A percentile compares a stretch with the other conserved stretches of the same genome.
Conservation (phyloP, 192 early-diverging fungal species). For the Geosiphon pyriformis region DNA sequence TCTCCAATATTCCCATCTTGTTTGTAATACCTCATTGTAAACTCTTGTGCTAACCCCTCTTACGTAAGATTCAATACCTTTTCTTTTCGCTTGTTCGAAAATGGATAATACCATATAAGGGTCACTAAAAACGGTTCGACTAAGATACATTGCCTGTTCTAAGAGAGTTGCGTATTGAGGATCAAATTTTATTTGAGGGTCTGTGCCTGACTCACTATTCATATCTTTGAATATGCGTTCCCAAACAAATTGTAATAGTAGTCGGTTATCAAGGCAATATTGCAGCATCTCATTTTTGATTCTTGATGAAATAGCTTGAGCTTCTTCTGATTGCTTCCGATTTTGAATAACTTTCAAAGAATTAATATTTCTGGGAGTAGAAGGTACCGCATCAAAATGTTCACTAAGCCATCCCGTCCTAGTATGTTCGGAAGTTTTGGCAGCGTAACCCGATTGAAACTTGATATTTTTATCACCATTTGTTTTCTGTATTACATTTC, state of each 20-base stretch:
- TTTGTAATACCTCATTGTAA: conserved; percentile 31
- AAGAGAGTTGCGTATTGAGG: conserved; percentile 1
- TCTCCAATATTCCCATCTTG: conserved; percentile 38
- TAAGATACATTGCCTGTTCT: not conserved
- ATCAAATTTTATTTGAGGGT: not conserved
- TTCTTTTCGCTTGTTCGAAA: conserved; percentile 37
- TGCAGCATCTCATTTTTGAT: not conserved
- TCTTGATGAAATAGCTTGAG: not conserved
- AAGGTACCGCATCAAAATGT: not conserved
- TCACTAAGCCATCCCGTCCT: not conserved
- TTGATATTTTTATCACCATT: not conserved
- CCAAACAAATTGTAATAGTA: not conserved
- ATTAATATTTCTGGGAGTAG: not conserved
- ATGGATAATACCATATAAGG: conserved; percentile 40
- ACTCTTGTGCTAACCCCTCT: conserved; percentile 30
- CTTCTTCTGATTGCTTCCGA: not conserved
- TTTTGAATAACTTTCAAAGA: not conserved
- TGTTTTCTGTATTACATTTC: not conserved
- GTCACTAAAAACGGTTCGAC: conserved; percentile 25
- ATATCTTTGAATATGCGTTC: conserved; percentile 1
- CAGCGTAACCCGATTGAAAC: not conserved
- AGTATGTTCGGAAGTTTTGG: not conserved
- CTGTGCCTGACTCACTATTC: not conserved
- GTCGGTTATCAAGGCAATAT: conserved; percentile 7
- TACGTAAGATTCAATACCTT: conserved; percentile 34